Conservation (phyloP, 495 filamentous ascomycete species). For the Penicillium paxilli region DNA sequence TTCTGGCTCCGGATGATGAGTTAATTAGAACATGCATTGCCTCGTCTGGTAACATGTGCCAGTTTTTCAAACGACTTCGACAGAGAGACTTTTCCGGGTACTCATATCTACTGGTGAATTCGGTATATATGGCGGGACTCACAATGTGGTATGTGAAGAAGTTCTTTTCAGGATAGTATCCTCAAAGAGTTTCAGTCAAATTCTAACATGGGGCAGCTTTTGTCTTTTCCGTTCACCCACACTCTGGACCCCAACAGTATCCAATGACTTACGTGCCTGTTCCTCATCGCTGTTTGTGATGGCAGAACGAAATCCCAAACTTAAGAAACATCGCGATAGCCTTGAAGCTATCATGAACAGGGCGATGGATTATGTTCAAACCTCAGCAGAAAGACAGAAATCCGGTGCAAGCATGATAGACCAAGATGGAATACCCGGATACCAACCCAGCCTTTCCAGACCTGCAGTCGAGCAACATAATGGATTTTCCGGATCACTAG, state of each 20-base stretch:
- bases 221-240: constrained; percentile 25
- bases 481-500: too few relatives aligned
- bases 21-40: constrained; percentile 30
- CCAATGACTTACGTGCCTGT: constrained; percentile 43
- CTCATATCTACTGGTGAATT: constrained; percentile 42
- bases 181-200: not conserved
- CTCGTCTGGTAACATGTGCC: constrained; percentile 42
- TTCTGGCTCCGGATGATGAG: constrained; percentile 29
- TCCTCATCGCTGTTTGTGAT: constrained; percentile 42
- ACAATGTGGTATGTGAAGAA: constrained; percentile 36
- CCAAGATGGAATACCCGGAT: not conserved
- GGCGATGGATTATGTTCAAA: constrained; percentile 34
- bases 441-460: not conserved
- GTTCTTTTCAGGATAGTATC: too few relatives aligned
- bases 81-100: constrained; percentile 39
- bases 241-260: constrained; percentile 39
- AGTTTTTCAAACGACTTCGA: constrained; percentile 41
- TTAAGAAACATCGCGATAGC: constrained; percentile 43
- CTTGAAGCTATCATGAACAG: constrained; percentile 41
- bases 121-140: constrained; percentile 42
- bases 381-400: not conserved
- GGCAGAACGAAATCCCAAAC: constrained; percentile 39
- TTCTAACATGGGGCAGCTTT: constrained; percentile 19
- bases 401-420: not conserved
- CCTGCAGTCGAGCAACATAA: too few relatives aligned